Conservation (phyloP, 1,284 basidiomycete species). For the Tremellales sp. region DNA sequence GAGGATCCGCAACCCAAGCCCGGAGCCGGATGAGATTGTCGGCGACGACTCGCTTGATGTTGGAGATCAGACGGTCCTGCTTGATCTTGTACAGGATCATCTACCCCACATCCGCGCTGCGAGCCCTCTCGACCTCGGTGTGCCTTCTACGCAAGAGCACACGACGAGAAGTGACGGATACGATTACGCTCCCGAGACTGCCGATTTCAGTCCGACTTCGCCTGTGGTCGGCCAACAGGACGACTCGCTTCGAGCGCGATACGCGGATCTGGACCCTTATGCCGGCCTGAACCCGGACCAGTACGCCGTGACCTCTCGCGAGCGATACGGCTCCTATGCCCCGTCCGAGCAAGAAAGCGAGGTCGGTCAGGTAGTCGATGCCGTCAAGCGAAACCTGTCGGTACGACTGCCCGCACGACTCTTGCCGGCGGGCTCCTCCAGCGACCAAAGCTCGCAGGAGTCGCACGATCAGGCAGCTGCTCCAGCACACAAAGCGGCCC, state of each 20-base stretch:
- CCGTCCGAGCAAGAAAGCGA: conserved; percentile 26
- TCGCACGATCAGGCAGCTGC: too few relatives aligned
- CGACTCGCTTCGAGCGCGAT: background rate
- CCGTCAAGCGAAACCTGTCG: conserved; percentile 26
- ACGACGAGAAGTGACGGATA: background rate
- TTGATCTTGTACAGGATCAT: conserved; percentile 14
- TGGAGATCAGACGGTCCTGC: conserved; percentile 24
- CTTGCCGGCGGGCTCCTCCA: too few relatives aligned
- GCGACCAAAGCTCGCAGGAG: too few relatives aligned
- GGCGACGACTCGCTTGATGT: conserved; percentile 1
- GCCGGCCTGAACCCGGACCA: background rate
- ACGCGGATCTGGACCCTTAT: background rate
- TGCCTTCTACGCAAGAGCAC: background rate
- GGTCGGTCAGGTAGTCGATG: conserved; percentile 30
- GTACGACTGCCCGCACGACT: conserved; percentile 20
- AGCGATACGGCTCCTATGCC: conserved; percentile 18
- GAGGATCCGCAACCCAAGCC: conserved; percentile 1
- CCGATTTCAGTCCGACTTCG: background rate
- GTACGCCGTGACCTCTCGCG: background rate
- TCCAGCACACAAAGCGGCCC: too few relatives aligned
- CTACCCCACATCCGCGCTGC: background rate
- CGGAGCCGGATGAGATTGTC: background rate
- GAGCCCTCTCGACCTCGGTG: background rate
- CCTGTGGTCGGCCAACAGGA: background rate
- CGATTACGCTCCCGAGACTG: background rate